phyloP scores from a whole-genome alignment of 441 rosid species.

The Kokia cookei region DNA sequence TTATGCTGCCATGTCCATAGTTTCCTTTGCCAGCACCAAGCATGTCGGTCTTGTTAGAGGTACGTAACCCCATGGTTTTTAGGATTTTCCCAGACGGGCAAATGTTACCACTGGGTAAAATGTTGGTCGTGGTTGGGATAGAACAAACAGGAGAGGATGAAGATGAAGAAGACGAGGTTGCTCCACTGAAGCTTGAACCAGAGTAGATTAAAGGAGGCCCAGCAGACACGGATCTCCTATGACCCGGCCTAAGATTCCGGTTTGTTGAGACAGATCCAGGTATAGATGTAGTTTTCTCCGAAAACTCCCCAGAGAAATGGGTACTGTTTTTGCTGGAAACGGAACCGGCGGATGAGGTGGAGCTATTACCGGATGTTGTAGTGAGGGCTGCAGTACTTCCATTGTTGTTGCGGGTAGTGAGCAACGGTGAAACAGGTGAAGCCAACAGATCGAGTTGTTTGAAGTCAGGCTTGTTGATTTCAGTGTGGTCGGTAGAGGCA shows the following conservation, averaged over 20 bases:
- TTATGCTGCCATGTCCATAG: constrained; percentile 65
- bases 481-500: neutral
- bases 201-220: constrained; percentile 67
- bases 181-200: constrained; percentile 36
- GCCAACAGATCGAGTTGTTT: constrained; percentile 62
- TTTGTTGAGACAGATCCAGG: constrained; percentile 30
- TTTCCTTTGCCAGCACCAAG: constrained; percentile 51
- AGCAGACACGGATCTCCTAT: constrained; percentile 62
- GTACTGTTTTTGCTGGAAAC: constrained; percentile 23
- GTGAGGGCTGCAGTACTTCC: constrained; percentile 1
- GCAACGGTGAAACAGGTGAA: constrained; percentile 56
- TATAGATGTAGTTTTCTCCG: constrained; percentile 10
- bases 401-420: constrained; percentile 19
- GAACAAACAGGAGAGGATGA: constrained; percentile 27
- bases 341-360: constrained; percentile 42
- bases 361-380: constrained; percentile 34
- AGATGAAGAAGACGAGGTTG: constrained; percentile 12
- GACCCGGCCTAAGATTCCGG: constrained; percentile 40
- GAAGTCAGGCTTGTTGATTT: constrained; percentile 61
- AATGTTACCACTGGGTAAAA: constrained; percentile 55
- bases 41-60: constrained; percentile 30
- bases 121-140: constrained; percentile 15
- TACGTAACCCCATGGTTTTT: constrained; percentile 37
- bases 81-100: constrained; percentile 73
- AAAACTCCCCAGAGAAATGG: constrained; percentile 27